Evolutionary conservation across 495 filamentous ascomycete genomes (phyloP), one percentile per base, ranked within the genome.

Genomic region (Aspergillus sclerotioniger): DNA sequence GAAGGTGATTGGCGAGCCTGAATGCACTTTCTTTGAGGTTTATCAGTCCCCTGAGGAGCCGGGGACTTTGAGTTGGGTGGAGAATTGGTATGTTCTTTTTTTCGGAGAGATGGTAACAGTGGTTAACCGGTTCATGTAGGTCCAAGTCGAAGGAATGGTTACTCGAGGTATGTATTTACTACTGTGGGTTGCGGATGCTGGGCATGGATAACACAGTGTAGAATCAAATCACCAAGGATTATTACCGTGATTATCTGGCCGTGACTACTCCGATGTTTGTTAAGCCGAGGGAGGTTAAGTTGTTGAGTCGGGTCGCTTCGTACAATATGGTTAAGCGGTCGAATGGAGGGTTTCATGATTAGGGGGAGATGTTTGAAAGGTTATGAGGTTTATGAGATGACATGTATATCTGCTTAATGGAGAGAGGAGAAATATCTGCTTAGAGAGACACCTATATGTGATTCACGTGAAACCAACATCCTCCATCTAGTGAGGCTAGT

Each of bases 1-100:
- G 21, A 60, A 64, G 12, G 74, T 81, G 4, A 62, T 70, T 6
- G 70, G 66, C 6, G 79, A 81, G 62, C 74, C 75, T 1, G 73
- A 80, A 31, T 79, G 73, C 54, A 69, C 69, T 9, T 81, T 80
- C 62, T 81, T 81, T 56, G 77, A 81, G 59, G 59, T 80, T 8
- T 81, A 77, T 50, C 69, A 71, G 53, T 67, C 65, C 15, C 54
- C 62, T 1, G 70, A 75, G 33, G 64, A 77, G 7, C 76, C 76
- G 10, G 77, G 77, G 13, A 71, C 66, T 35, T 50, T 81, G 20
- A 72, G 65, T 25, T 80, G 72, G 68, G 69, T 81, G 17, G 77
- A 81, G 57, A 74, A 82, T 50, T 81, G 78, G 77, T 67, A 69
- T 58, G 60, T 46, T 41, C 29, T 16, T 46, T 49, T 8, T 29